These are phyloP conservation scores for Neoboletus brunneissimus DNA, from an alignment of 768 basidiomycete genomes.

Conservation along the genomic window DNA sequence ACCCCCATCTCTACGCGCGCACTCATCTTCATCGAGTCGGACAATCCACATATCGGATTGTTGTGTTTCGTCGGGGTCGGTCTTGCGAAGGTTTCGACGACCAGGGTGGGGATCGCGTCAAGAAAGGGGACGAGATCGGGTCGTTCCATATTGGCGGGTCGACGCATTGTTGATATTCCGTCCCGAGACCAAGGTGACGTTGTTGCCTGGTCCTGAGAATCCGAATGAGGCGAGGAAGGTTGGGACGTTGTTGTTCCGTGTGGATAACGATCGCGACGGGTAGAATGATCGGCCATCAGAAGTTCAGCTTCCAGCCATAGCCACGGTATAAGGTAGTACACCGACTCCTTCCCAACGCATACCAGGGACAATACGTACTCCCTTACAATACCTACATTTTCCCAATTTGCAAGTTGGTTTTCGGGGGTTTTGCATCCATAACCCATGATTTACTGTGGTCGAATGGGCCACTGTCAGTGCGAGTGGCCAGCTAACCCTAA, in stretches of 20 bases:
- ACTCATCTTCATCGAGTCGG: conserved; percentile 56
- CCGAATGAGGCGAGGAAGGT: too few species aligned
- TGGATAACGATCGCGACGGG: conserved; percentile 2
- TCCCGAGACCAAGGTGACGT: conserved; percentile 23
- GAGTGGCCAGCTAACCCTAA: too few species aligned
- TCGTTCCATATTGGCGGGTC: conserved; percentile 67
- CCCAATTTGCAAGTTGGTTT: too few species aligned
- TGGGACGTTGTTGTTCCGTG: conserved; percentile 17
- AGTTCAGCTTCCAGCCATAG: too few species aligned
- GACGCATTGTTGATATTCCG: conserved; percentile 47
- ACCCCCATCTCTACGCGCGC: conserved; percentile 51
- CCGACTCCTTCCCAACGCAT: too few species aligned
- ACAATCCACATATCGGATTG: conserved; percentile 52
- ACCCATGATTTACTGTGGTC: too few species aligned
- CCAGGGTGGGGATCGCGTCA: conserved; percentile 46
- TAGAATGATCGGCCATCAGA: background rate
- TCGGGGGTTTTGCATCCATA: too few species aligned
- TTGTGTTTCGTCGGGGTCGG: conserved; percentile 61
- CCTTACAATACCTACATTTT: too few species aligned
- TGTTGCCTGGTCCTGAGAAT: background rate
- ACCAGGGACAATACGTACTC: too few species aligned
- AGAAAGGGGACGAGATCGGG: conserved; percentile 56
- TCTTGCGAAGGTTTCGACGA: conserved; percentile 64
- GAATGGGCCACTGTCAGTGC: too few species aligned
- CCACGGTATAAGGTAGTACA: too few species aligned